Percentiles rank a stretch among this genome's conserved stretches.
These are phyloP conservation scores for Fusarium nurragi DNA, from an alignment of 2,329 filamentous ascomycete species.

Conservation along the genomic window DNA sequence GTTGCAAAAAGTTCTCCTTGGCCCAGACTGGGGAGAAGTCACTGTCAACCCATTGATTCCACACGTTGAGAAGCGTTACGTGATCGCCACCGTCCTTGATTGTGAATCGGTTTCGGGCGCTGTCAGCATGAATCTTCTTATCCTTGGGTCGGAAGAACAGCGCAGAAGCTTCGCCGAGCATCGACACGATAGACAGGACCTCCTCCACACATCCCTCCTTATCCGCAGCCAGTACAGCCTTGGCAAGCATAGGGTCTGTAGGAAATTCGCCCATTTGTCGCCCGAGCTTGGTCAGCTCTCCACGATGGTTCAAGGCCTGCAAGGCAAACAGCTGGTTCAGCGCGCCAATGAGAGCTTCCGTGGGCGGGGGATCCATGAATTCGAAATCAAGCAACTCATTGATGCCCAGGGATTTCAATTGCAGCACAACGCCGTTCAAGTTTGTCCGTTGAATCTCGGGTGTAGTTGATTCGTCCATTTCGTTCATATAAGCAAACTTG, in stretches of 20 bases:
- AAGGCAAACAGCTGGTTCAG: conserved; percentile 92
- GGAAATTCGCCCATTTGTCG: conserved; percentile 97
- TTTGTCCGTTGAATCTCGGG: conserved; percentile 95
- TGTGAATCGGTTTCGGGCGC: conserved; percentile 87
- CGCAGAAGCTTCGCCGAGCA: conserved; percentile 87
- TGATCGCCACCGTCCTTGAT: conserved; percentile 92
- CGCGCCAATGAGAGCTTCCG: conserved; percentile 87
- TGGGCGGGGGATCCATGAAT: conserved; percentile 93
- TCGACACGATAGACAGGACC: conserved; percentile 90
- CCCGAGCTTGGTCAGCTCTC: conserved; percentile 88
- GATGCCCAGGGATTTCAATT: conserved; percentile 89
- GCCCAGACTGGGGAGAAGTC: conserved; percentile 91
- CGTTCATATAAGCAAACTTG: conserved; percentile 92
- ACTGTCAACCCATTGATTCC: conserved; percentile 93
- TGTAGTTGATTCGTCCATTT: conserved; percentile 90
- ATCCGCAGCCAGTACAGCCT: conserved; percentile 86
- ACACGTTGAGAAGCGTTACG: conserved; percentile 88
- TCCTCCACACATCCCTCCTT: conserved; percentile 94
- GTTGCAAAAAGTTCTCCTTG: conserved; percentile 92
- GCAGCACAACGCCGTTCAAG: conserved; percentile 82
- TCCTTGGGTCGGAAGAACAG: conserved; percentile 96
- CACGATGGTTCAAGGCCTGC: conserved; percentile 87
- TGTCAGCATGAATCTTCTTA: conserved; percentile 96
- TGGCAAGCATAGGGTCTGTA: conserved; percentile 89
- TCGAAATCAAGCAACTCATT: conserved; percentile 94